Conservation (phyloP, 2,329 filamentous ascomycete genomes). For the Tolypocladium sp. region DNA sequence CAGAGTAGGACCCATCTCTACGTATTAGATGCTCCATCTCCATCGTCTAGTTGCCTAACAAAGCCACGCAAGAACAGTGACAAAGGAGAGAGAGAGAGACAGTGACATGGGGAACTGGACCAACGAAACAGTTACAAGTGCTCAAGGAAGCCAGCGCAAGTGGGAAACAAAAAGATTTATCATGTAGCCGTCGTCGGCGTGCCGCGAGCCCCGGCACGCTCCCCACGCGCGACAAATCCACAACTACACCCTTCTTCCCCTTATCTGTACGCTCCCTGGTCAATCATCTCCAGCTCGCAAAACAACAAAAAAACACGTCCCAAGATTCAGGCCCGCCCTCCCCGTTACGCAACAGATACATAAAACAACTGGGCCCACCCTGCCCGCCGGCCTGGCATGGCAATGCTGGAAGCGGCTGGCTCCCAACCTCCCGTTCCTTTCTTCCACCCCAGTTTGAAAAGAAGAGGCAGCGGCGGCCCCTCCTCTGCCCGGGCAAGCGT, state of each 20-base stretch:
- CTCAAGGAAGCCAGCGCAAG: background rate
- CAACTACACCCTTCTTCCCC: slow-evolving; percentile 11
- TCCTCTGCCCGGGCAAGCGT: slow-evolving; percentile 5
- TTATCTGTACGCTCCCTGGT: slow-evolving; percentile 14
- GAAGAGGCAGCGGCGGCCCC: background rate
- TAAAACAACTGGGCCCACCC: slow-evolving; percentile 21
- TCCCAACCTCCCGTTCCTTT: background rate
- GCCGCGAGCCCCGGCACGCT: slow-evolving; percentile 21
- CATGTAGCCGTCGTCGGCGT: slow-evolving; percentile 34
- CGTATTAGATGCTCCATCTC: background rate
- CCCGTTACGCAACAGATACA: slow-evolving; percentile 22
- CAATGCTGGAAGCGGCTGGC: background rate
- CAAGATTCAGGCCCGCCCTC: slow-evolving; percentile 20
- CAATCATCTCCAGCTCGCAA: slow-evolving; percentile 19
- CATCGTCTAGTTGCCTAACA: background rate
- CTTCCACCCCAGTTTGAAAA: background rate
- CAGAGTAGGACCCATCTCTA: background rate
- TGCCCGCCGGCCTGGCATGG: slow-evolving; percentile 12
- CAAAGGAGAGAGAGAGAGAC: background rate
- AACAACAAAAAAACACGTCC: slow-evolving; percentile 14
- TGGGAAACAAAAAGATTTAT: slow-evolving; percentile 34
- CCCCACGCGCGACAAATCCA: slow-evolving; percentile 10
- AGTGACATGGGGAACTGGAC: background rate
- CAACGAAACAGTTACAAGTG: background rate
- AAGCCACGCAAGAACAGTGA: background rate